Base-by-base conservation (phyloP, 441 rosid genomes). In the Adansonia gregorii region DNA sequence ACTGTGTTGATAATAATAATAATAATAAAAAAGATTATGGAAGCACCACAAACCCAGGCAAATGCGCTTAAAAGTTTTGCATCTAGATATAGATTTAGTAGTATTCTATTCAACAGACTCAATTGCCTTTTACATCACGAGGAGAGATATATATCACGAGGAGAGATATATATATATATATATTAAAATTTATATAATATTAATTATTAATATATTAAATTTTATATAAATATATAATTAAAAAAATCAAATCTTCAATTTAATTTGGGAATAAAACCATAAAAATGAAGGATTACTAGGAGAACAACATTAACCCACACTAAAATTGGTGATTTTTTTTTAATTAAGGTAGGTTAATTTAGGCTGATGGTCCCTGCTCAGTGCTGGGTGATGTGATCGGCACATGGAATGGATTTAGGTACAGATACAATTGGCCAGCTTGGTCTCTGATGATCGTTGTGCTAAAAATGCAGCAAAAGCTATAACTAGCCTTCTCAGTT, bases 1-100 rank as follows among this genome's bases (percentile, higher is more conserved):
- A 31, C 8, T 61, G 48, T 64, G 4, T 31, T 31, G 39, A 31
- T 31, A 31, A 31, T 31, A 31, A 31, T 31, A 46, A 54, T 9
- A 1, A 69, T 10, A 6, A 17, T 51, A n/a, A 0, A 41, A 31
- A 35, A 24, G 73, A 59, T 31, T 60, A 39, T 45, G 81, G 73
- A 73, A 73, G 58, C 74, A 68, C 78, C 78, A 73, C 70, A 31
- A 71, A 39, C 24, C 41, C 65, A 1, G 45, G 39, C 9, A 64
- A 78, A 63, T 61, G 72, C 48, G 48, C 56, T 71, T 20, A 48
- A 46, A 49, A 49, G 15, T 41, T 74, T 48, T 24, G 15, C n/a
- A 22, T 43, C 20, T 11, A n/a, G 4, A 60, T 59, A 55, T 43
- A 1, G 39, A 31, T 31, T 1, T 19, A 6, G 31, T 15, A 56